A percentile compares a stretch with the other conserved stretches of the same genome.
Conservation (phyloP, 345 rosid species). For the Microthlaspi erraticum region DNA sequence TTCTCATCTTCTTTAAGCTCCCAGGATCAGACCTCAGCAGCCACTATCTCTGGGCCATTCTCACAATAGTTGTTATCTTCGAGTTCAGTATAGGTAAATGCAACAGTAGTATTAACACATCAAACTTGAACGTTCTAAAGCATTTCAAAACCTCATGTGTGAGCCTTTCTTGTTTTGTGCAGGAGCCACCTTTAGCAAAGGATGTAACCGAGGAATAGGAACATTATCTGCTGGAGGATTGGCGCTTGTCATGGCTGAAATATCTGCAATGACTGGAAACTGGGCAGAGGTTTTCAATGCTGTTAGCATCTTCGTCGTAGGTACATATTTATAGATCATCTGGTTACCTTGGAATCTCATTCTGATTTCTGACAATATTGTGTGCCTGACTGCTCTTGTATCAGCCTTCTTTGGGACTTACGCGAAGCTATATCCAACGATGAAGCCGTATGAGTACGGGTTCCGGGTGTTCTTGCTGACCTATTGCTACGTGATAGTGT, state of each 20-base stretch:
- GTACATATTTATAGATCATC: constrained; percentile 41
- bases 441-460: constrained; percentile 94
- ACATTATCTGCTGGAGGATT: constrained; percentile 90
- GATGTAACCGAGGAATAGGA: constrained; percentile 81
- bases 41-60: constrained; percentile 87
- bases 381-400: constrained; percentile 26
- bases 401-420: constrained; percentile 72
- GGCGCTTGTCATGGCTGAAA: constrained; percentile 74
- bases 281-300: constrained; percentile 68
- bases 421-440: constrained; percentile 71
- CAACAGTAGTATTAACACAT: constrained; percentile 23
- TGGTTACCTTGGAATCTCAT: constrained; percentile 4
- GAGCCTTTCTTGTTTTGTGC: constrained; percentile 30
- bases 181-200: constrained; percentile 95
- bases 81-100: constrained; percentile 82
- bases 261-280: constrained; percentile 62
- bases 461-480: constrained; percentile 88
- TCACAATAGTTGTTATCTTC: constrained; percentile 80
- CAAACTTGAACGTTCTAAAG: constrained; percentile 1
- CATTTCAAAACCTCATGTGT: constrained; percentile 3
- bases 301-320: constrained; percentile 70
- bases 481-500: constrained; percentile 71
- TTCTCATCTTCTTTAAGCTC: constrained; percentile 67
- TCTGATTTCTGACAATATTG: constrained; percentile 26
- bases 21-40: constrained; percentile 59